These are phyloP conservation scores for Cucumis variabilis DNA, from an alignment of 331 rosid species.

Conservation along the genomic window DNA sequence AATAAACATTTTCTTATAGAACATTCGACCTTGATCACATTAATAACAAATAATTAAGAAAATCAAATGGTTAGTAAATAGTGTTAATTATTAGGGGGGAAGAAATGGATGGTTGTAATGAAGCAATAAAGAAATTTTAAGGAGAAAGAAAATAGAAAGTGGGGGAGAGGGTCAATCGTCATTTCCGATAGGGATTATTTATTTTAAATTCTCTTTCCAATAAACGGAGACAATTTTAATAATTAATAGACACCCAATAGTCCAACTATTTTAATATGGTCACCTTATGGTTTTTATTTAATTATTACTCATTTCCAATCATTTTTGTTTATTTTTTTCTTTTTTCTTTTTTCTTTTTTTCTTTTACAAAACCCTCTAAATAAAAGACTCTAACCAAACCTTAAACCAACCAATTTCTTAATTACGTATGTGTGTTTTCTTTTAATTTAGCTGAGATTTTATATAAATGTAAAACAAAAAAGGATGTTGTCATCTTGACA, in stretches of 20 bases:
- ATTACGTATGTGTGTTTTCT: too few species aligned
- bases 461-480: neutral
- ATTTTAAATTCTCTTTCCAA: conserved; percentile 19
- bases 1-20: too few species aligned
- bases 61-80: too few species aligned
- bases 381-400: neutral
- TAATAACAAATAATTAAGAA: too few species aligned
- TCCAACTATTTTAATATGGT: conserved; percentile 6
- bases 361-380: too few species aligned
- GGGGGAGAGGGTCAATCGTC: conserved; percentile 2
- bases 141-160: neutral
- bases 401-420: neutral
- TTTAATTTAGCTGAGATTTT: too few species aligned
- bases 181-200: neutral
- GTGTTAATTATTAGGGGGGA: too few species aligned
- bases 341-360: neutral
- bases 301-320: neutral
- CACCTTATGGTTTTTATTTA: neutral
- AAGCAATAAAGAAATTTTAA: too few species aligned
- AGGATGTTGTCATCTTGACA: neutral
- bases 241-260: neutral
- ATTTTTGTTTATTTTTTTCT: too few species aligned
- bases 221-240: conserved; percentile 22
- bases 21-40: too few species aligned
- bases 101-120: too few species aligned